Evolutionary conservation across 805 yeast species (phyloP), one percentile per base, ranked within the genome.

Genomic region (Wickerhamiella brachini): DNA sequence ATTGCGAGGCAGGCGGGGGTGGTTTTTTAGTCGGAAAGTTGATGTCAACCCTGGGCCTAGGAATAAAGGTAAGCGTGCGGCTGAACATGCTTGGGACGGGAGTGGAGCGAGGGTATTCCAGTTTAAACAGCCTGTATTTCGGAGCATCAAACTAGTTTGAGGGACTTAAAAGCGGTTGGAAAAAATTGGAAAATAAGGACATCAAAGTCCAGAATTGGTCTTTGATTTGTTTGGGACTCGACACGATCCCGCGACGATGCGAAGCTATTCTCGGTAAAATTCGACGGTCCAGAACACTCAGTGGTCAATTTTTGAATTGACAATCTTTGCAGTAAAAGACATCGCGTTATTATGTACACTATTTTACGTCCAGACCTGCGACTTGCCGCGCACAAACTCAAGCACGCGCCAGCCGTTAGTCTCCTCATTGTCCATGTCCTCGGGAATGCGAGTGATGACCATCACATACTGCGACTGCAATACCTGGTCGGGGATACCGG

Each of bases 381-480:
- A 82, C 44, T 87, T 90, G 59, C 95, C 96, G 63, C 95, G 81
- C 47, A 86, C 96, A 65, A 90, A 85, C 71, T 90, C 97, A 62
- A 90, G 68, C 51, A 93, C 80, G 72, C 85, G 86, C 98, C 98
- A 93, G 34, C 99, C 99, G 63, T 86, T 95, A 22, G 99, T 93
- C 62, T 81, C 89, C 50, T 78, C 76, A 65, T 93, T 85, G 56
- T 81, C 95, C 63, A 93, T 79, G 54, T 89, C 88, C 67, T 89
- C 98, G 2, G 96, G 88, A 49, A 85, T 73, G 68, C 98, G 80
- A 18, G 98, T 88, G 59, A 93, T 72, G 21, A 90, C 98, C 88
- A 93, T 79, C 42, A 95, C 97, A 65, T 93, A 93, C n/a, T 95
- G 82, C 60, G 94, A 81, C 76, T 86, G 77, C 67, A 86, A 80